Evolutionary conservation across 1,139 yeast species (phyloP).

Genomic region (Taiozyma onychis): DNA sequence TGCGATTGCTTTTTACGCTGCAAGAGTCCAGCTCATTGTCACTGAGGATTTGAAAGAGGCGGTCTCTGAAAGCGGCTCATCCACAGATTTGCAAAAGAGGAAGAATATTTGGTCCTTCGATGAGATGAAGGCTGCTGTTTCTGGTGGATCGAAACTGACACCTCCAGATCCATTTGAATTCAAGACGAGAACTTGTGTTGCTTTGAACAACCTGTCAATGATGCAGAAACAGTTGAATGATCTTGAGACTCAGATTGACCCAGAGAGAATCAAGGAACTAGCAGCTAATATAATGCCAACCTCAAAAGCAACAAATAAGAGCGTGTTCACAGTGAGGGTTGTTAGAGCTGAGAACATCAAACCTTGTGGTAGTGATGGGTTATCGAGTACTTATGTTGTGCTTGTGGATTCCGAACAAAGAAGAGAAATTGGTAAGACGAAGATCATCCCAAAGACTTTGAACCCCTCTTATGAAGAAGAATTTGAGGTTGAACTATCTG

Average conservation of each 20-base stretch:
- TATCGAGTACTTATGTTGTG: constrained; percentile 64
- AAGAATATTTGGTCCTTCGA: constrained; percentile 38
- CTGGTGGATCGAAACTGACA: constrained; percentile 29
- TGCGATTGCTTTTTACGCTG: constrained; percentile 51
- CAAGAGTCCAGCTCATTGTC: constrained; percentile 40
- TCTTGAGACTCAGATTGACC: constrained; percentile 56
- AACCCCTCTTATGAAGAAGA: constrained; percentile 91
- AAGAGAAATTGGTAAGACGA: constrained; percentile 64
- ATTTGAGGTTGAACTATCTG: constrained; percentile 52
- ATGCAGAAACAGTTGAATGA: constrained; percentile 52
- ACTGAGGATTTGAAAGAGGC: constrained; percentile 41
- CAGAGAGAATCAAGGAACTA: constrained; percentile 51
- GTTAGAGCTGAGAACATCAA: constrained; percentile 67
- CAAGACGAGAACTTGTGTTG: constrained; percentile 62
- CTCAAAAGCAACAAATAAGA: constrained; percentile 36
- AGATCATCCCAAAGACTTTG: constrained; percentile 52
- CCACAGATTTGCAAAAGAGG: constrained; percentile 12
- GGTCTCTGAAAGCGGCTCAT: constrained; percentile 12
- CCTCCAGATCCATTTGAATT: constrained; percentile 58
- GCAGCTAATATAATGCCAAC: constrained; percentile 33
- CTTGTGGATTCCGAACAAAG: constrained; percentile 56
- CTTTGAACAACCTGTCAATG: constrained; percentile 63
- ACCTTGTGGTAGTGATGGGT: constrained; percentile 44
- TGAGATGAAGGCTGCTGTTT: constrained; percentile 41
- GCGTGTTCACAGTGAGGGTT: constrained; percentile 61